phyloP scores from a whole-genome alignment of 495 filamentous ascomycete genomes.

The Xanthoparmelia taractica region DNA sequence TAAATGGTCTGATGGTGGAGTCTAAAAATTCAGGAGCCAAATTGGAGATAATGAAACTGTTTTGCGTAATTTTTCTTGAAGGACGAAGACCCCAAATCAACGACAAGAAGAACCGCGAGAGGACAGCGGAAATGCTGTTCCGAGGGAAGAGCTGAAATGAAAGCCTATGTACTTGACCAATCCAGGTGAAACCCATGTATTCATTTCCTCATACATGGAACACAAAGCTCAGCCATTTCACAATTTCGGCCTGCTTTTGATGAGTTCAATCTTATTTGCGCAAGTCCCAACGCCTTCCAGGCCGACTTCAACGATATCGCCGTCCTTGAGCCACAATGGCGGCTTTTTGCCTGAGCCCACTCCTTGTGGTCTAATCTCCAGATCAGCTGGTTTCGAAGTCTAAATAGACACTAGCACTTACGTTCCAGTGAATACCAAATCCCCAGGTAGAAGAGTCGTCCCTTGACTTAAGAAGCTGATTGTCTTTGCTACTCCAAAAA shows the following conservation, averaged over 20 bases:
- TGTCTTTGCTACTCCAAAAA: slow-evolving; percentile 67
- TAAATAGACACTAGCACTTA: slow-evolving; percentile 36
- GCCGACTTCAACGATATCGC: slow-evolving; percentile 68
- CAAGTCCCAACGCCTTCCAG: slow-evolving; percentile 66
- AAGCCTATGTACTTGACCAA: neutral
- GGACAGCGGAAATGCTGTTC: neutral
- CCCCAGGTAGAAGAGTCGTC: slow-evolving; percentile 69
- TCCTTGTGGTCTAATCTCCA: slow-evolving; percentile 52
- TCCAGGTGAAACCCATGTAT: neutral
- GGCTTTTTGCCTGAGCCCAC: slow-evolving; percentile 73
- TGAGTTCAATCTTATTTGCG: slow-evolving; percentile 54
- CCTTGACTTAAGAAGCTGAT: slow-evolving; percentile 70
- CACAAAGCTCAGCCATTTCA: neutral
- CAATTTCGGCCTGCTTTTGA: slow-evolving; percentile 17
- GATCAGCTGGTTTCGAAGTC: slow-evolving; percentile 14
- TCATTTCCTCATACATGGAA: neutral
- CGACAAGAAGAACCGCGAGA: neutral
- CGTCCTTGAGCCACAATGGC: slow-evolving; percentile 68
- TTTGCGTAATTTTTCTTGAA: neutral
- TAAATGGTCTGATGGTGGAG: neutral
- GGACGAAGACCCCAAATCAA: neutral
- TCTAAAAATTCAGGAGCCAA: neutral
- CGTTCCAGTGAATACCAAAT: slow-evolving; percentile 82
- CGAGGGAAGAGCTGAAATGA: neutral
- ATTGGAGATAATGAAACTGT: neutral